Base-by-base conservation (phyloP, 148 eudicot species). In the Rhododendron ovatum region DNA sequence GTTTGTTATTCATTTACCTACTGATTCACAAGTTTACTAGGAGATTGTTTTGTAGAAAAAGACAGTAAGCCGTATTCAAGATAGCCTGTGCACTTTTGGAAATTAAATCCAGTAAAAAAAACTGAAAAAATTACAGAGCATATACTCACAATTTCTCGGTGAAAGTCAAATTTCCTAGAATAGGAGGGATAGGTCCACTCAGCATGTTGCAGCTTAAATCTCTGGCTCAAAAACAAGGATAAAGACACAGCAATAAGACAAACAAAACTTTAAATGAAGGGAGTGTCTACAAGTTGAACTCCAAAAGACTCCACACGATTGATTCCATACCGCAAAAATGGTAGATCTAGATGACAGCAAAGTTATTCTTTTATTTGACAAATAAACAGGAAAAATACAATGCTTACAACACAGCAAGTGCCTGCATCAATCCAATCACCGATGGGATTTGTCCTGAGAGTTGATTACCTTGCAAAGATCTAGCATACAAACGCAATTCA, bases 391-490 rank as follows among this genome's bases (percentile, higher is more conserved):
- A 71, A 71, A 71, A 71, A 26, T 30, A 14, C 76, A 71, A 35
- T 37, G 92, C 99, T 92, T 91, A 97, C 99, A 97, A 81, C 76
- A 97, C 99, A 24, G 99, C 98, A 86, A 97, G 98, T 83, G 99
- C 99, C 90, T 97, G 99, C 99, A 97, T 97, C 91, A 97, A 87
- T 83, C 99, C 99, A 86, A 97, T 95, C 81, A 97, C 99, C 0
- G 95, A 90, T 35, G 99, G 99, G 83, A 97, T 94, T 82, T 87
- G 90, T 57, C 99, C 99, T 4, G 95, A 92, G 22, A 97, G 91
- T 59, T 90, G 91, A 88, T 97, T 97, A 67, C 98, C 95, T 90
- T 97, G 99, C 91, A 97, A 91, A 61, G 99, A 96, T 87, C 99
- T 96, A 41, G 33, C 5, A 26, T 63, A 33, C 12, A 63, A 3